These are phyloP conservation scores for Aureobasidium sp. DNA, from an alignment of 2,329 filamentous ascomycete genomes.

Conservation along the genomic window DNA sequence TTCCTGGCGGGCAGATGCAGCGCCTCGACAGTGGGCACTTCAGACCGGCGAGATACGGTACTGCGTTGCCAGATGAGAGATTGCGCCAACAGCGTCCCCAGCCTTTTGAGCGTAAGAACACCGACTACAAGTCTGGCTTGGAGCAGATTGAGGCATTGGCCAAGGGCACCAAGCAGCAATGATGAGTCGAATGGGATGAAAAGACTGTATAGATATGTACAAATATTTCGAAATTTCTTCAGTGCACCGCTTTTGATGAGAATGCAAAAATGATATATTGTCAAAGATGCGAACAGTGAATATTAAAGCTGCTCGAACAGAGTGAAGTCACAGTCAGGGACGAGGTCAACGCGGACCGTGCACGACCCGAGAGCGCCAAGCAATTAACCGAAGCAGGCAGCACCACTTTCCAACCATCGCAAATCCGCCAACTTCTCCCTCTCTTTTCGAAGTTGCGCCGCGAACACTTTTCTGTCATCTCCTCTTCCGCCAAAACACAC, in stretches of 20 bases:
- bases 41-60: conserved; percentile 19
- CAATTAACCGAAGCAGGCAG: neutral
- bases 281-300: too few species aligned
- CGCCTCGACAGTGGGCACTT: neutral
- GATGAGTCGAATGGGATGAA: neutral
- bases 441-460: conserved; percentile 7
- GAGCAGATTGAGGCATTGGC: conserved; percentile 8
- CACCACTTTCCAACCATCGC: neutral
- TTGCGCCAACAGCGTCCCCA: conserved; percentile 12
- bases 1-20: neutral
- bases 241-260: neutral
- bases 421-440: neutral
- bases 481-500: conserved; percentile 12
- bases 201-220: conserved; percentile 9
- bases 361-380: neutral
- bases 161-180: neutral
- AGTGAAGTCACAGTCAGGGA: neutral
- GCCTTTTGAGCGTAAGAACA: conserved; percentile 20
- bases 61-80: conserved; percentile 18
- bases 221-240: neutral
- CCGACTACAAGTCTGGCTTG: conserved; percentile 2
- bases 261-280: neutral
- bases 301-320: neutral
- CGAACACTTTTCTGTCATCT: conserved; percentile 4
- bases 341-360: neutral